Percentiles rank a stretch among this genome's conserved stretches.
phyloP scores from a whole-genome alignment of 768 basidiomycete species.

The Rhodotorula sphaerocarpa region DNA sequence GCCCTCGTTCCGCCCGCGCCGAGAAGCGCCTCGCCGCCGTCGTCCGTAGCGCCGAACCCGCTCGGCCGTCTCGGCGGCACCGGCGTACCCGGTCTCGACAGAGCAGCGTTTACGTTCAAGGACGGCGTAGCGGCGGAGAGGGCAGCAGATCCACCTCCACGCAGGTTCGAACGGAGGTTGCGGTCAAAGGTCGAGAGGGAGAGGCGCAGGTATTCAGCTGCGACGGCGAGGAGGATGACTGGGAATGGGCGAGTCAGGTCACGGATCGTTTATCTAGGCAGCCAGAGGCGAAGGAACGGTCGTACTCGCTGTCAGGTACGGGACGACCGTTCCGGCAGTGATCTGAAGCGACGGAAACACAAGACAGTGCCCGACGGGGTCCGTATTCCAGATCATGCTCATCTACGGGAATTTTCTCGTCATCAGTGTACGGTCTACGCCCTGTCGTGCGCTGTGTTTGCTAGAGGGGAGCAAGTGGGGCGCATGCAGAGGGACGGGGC shows the following conservation, averaged over 20 bases:
- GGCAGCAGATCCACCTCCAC: constrained; percentile 6
- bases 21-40: constrained; percentile 10
- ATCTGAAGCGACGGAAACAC: constrained; percentile 26
- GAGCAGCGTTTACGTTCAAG: too few relatives aligned
- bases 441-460: too few relatives aligned
- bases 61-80: constrained; percentile 5
- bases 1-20: not conserved
- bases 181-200: constrained; percentile 22
- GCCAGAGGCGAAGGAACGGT: not conserved
- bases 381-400: constrained; percentile 22
- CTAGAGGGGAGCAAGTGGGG: not conserved
- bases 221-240: constrained; percentile 17
- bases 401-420: too few relatives aligned
- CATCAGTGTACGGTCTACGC: not conserved
- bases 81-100: not conserved
- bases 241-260: not conserved
- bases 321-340: not conserved
- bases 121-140: not conserved
- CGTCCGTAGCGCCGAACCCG: constrained; percentile 1
- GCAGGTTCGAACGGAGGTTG: constrained; percentile 17
- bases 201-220: constrained; percentile 20
- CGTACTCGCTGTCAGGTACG: constrained; percentile 12
- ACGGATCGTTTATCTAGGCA: not conserved
- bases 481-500: not conserved
- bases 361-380: constrained; percentile 16